phyloP scores from a whole-genome alignment of 2,329 filamentous ascomycete genomes.

The Pyricularia pennisetigena region DNA sequence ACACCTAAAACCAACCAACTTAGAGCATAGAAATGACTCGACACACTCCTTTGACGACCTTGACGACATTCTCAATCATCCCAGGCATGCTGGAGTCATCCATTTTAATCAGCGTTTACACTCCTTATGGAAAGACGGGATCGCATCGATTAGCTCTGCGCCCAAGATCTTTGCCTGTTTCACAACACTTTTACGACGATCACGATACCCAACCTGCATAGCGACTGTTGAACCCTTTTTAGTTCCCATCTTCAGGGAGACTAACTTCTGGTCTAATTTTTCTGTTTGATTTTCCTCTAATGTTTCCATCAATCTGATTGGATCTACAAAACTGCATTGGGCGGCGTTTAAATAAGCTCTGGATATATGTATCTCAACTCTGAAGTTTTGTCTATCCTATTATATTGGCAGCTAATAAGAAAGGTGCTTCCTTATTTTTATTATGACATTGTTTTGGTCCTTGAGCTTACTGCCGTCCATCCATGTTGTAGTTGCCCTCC shows the following conservation, averaged over 20 bases:
- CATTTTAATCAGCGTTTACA: slow-evolving; percentile 17
- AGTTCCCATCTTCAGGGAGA: slow-evolving; percentile 5
- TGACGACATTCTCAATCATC: slow-evolving; percentile 20
- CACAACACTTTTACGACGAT: slow-evolving; percentile 17
- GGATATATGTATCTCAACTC: background rate
- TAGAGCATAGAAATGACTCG: background rate
- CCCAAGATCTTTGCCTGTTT: background rate
- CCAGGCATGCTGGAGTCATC: slow-evolving; percentile 21
- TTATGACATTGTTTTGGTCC: background rate
- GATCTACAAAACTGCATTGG: slow-evolving; percentile 7
- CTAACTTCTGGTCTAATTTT: slow-evolving; percentile 9
- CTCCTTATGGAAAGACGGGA: slow-evolving; percentile 28
- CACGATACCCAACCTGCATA: slow-evolving; percentile 43
- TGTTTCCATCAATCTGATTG: slow-evolving; percentile 3
- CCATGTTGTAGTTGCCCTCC: no score
- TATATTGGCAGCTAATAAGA: background rate
- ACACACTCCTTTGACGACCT: slow-evolving; percentile 17
- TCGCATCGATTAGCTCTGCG: background rate
- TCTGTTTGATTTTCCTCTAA: slow-evolving; percentile 5
- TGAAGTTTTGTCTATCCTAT: background rate
- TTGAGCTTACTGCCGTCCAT: background rate
- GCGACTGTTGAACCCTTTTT: slow-evolving; percentile 32
- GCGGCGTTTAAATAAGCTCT: slow-evolving; percentile 7
- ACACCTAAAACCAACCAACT: slow-evolving; percentile 18
- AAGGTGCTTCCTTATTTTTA: background rate